Evolutionary conservation across 768 basidiomycete genomes (phyloP), one percentile per base, ranked within the genome.

Genomic region (Omphalotus guepiniiformis): DNA sequence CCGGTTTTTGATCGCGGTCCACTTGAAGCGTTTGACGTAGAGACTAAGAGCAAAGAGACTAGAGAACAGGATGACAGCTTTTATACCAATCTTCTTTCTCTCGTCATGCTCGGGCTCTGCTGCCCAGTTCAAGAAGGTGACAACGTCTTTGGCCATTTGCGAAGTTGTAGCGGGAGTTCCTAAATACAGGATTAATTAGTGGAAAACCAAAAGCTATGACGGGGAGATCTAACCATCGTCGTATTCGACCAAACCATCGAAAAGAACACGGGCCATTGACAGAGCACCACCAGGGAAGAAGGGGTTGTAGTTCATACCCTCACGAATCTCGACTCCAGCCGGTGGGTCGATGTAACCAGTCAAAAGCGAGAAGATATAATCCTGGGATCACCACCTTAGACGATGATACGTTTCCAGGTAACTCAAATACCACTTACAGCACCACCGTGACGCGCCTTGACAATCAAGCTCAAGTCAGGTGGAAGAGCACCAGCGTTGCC

Each of bases 271-370:
- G 42, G 92, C 93, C 96, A 99, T 99, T 63, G 91, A 88, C 51
- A 98, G 97, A 55, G 93, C 93, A 60, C 94, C 95, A 46, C 96
- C 93, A 34, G 95, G 95, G 88, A 99, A 99, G 76, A 86, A 98
- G 16, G 93, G 93, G 72, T 92, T 93, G 79, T 96, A 98, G 80
- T 94, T 96, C 91, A 97, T 88, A 56, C 92, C 95, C 43, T 97
- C 95, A 66, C 90, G 91, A 55, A 95, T 76, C 63, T 92, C 89
- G 52, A 95, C 88, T 50, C 92, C 93, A 50, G 95, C 92, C 35
- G 96, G 96, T 42, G 96, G 87, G 59, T 98, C 96, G 35, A 92
- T 76, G 71, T 98, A 98, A 49, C 96, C 96, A 26, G 96, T 99
- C 56, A 99, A 78, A 48, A 99, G 85, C 47, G 95, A 84, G 74